These are phyloP conservation scores for Penicillium taxi DNA, from an alignment of 495 filamentous ascomycete species.

Conservation along the genomic window DNA sequence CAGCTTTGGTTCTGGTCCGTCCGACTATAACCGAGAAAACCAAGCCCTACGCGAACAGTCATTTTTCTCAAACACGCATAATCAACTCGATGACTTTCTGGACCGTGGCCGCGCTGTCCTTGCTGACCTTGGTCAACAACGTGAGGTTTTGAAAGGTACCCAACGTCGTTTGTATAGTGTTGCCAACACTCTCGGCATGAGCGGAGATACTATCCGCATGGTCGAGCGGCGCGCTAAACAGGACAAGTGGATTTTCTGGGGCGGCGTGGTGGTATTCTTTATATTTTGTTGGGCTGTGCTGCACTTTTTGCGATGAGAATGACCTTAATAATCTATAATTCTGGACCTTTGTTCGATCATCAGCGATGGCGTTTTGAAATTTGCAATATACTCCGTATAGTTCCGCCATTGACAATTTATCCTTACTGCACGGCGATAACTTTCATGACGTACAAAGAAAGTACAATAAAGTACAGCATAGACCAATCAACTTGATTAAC, in stretches of 20 bases:
- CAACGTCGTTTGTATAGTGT: constrained; percentile 86
- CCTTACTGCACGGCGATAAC: neutral
- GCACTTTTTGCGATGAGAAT: constrained; percentile 63
- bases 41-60: constrained; percentile 86
- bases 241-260: constrained; percentile 98
- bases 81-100: constrained; percentile 85
- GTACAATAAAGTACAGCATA: no score
- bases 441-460: no score
- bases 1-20: constrained; percentile 45
- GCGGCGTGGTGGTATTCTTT: constrained; percentile 81
- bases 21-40: constrained; percentile 60
- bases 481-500: no score
- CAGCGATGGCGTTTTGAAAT: constrained; percentile 32
- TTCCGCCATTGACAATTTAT: neutral
- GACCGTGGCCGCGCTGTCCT: constrained; percentile 85
- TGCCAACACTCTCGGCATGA: constrained; percentile 87
- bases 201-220: constrained; percentile 94
- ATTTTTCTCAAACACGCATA: constrained; percentile 72
- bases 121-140: constrained; percentile 79
- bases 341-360: constrained; percentile 20
- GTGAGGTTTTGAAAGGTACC: constrained; percentile 89
- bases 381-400: neutral
- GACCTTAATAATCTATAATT: constrained; percentile 5
- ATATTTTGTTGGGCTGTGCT: constrained; percentile 84
- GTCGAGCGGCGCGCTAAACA: constrained; percentile 82